phyloP scores from a whole-genome alignment of 208 protist genomes.

The Trypanosomatidae sp. region DNA sequence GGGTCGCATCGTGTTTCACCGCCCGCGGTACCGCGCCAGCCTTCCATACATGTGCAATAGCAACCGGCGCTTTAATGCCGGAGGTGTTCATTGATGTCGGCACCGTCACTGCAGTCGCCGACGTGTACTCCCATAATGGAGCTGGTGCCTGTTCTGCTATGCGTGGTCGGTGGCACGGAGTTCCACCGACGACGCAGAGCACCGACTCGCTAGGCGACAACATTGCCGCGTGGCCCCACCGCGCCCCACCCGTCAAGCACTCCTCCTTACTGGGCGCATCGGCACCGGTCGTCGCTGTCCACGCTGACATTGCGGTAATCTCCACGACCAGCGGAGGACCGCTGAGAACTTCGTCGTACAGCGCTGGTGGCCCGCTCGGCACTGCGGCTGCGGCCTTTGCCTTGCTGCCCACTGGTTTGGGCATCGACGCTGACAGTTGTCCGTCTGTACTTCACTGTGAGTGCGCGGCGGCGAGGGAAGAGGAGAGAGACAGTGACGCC shows the following conservation, averaged over 20 bases:
- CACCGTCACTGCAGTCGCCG: not conserved
- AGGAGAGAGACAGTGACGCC: not conserved
- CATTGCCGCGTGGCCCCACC: slow-evolving; percentile 20
- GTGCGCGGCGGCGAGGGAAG: not conserved
- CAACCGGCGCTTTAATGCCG: not conserved
- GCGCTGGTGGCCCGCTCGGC: slow-evolving; percentile 11
- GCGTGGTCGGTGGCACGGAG: not conserved
- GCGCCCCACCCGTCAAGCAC: slow-evolving; percentile 2
- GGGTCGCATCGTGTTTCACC: not conserved
- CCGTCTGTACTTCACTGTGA: not conserved
- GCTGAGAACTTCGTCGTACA: slow-evolving; percentile 22
- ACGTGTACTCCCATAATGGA: slow-evolving; percentile 12
- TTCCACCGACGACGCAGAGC: slow-evolving; percentile 21
- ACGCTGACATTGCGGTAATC: not conserved
- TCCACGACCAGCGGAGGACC: slow-evolving; percentile 15
- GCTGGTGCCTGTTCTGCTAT: not conserved
- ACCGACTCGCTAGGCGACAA: slow-evolving; percentile 22
- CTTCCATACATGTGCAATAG: slow-evolving; percentile 3
- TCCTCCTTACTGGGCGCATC: not conserved
- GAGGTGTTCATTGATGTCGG: not conserved
- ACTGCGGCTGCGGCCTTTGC: slow-evolving; percentile 3
- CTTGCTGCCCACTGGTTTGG: slow-evolving; percentile 5
- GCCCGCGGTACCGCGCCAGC: not conserved
- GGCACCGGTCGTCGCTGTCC: not conserved
- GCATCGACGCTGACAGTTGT: not conserved